These are phyloP conservation scores for Diplocarpon mali DNA, from an alignment of 2,329 filamentous ascomycete species.

Conservation along the genomic window DNA sequence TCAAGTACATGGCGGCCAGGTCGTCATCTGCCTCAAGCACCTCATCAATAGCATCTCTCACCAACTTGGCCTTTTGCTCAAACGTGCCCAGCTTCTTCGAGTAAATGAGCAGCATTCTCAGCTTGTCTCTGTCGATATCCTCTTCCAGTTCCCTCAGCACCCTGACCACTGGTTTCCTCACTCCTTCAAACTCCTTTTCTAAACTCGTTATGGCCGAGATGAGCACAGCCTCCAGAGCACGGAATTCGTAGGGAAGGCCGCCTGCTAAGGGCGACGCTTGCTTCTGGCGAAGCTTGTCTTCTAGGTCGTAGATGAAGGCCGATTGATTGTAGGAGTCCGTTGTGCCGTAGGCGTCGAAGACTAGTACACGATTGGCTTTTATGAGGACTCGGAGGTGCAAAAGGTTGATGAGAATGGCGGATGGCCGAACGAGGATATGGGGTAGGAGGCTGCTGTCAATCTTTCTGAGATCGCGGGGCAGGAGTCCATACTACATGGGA, in stretches of 20 bases:
- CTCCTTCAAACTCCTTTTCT: constrained; percentile 88
- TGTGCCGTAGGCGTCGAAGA: constrained; percentile 93
- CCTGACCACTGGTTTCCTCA: constrained; percentile 82
- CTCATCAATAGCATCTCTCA: constrained; percentile 90
- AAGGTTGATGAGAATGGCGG: constrained; percentile 87
- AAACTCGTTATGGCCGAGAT: constrained; percentile 87
- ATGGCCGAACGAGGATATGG: constrained; percentile 87
- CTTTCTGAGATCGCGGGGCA: constrained; percentile 91
- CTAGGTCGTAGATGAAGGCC: constrained; percentile 94
- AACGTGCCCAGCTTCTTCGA: constrained; percentile 95
- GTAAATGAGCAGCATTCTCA: constrained; percentile 81
- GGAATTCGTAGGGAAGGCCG: constrained; percentile 85
- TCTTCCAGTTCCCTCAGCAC: constrained; percentile 87
- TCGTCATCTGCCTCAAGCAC: constrained; percentile 94
- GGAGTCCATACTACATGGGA: constrained; percentile 62
- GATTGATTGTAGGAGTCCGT: constrained; percentile 93
- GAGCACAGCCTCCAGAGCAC: constrained; percentile 86
- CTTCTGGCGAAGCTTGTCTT: constrained; percentile 83
- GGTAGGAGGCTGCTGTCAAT: constrained; percentile 94
- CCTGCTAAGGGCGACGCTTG: constrained; percentile 44
- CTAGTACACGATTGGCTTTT: constrained; percentile 84
- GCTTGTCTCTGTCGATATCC: constrained; percentile 90
- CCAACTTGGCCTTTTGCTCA: constrained; percentile 90
- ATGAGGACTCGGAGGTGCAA: constrained; percentile 94
- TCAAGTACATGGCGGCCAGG: constrained; percentile 86